Base-by-base conservation (phyloP, 352 stramenopile genomes). In the Globisporangium barbulae region DNA sequence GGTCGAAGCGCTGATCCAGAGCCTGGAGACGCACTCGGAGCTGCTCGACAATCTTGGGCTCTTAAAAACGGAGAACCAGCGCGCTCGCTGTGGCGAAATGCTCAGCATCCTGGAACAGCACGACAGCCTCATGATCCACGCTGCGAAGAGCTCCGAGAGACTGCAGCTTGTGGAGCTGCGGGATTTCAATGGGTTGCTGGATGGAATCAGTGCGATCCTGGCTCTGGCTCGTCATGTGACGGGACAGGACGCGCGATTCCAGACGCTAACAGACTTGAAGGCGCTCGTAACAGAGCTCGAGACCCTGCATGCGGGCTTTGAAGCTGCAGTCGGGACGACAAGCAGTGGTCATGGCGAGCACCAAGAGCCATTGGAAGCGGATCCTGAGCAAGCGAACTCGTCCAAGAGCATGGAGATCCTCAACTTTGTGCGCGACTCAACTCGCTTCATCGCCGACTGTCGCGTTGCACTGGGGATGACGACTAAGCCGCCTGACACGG, bases 371-470 rank as follows among this genome's bases (percentile, higher is more conserved):
- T 9, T 30, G 2, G 6, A 50, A 13, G 37, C 8, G 2, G 12
- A 30, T 1, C 3, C 53, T 41, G 6, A 35, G 39, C 17, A 7
- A 15, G 30, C 19, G 8, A 65, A 64, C 31, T 65, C 64, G 37
- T 53, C 65, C 21, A 65, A 65, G 61, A 75, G 63, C 25, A n/a
- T 31, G 8, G 69, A 71, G 17, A 69, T 79, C 21, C 35, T 79
- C 30, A 8, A 21, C 22, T 69, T 61, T 19, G 69, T 64, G 53
- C 53, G 75, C 30, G 57, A 61, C 33, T 47, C 54, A 41, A 58
- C 28, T 47, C 35, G 42, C n/a, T 82, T 82, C 48, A 33, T 70
- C 57, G 31, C 56, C 10, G 54, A 56, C 17, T 82, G 74, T 42
- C 70, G 67, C 35, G 45, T 63, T 25, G 67, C 42, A 2, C 61